A percentile compares a stretch with the other conserved stretches of the same genome.
Evolutionary conservation across 2,329 filamentous ascomycete genomes (phyloP).

Genomic region (Fusarium haematococcum): DNA sequence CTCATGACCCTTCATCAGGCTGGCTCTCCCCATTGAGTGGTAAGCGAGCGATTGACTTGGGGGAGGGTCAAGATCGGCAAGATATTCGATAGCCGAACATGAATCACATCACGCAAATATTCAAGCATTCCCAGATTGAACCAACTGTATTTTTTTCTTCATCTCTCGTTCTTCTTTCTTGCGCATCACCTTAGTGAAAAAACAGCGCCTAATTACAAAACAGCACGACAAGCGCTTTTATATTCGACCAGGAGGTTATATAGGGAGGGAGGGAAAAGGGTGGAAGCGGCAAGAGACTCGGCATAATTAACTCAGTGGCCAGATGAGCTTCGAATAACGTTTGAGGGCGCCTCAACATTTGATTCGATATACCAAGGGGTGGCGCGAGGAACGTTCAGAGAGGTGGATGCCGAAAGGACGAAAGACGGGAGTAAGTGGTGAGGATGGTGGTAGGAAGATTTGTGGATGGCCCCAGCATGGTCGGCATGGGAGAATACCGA

Average conservation of each 20-base stretch:
- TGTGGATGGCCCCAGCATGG: slow-evolving; percentile 16
- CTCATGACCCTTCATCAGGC: slow-evolving; percentile 11
- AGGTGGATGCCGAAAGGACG: slow-evolving; percentile 9
- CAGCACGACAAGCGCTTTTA: slow-evolving; percentile 44
- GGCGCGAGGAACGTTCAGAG: slow-evolving; percentile 13
- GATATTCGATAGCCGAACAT: slow-evolving; percentile 30
- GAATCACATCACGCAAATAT: slow-evolving; percentile 21
- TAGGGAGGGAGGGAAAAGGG: slow-evolving; percentile 4
- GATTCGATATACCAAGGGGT: slow-evolving; percentile 17
- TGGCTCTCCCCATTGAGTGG: slow-evolving; percentile 14
- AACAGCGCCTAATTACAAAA: slow-evolving; percentile 46
- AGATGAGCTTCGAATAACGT: slow-evolving; percentile 19
- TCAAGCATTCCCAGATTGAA: slow-evolving; percentile 30
- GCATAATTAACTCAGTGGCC: slow-evolving; percentile 16
- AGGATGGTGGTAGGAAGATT: slow-evolving; percentile 5
- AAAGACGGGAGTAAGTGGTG: slow-evolving; percentile 1
- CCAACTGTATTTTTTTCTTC: slow-evolving; percentile 34
- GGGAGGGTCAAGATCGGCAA: slow-evolving; percentile 19
- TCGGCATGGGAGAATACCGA: slow-evolving; percentile 25
- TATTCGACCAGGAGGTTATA: slow-evolving; percentile 35
- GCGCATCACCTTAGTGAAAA: slow-evolving; percentile 35
- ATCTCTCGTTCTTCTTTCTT: slow-evolving; percentile 25
- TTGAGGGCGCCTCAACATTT: slow-evolving; percentile 21
- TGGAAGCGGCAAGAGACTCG: slow-evolving; percentile 7
- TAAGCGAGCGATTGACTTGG: slow-evolving; percentile 19